phyloP scores from a whole-genome alignment of 2,329 filamentous ascomycete species.

The Fonsecaea pugnacius region DNA sequence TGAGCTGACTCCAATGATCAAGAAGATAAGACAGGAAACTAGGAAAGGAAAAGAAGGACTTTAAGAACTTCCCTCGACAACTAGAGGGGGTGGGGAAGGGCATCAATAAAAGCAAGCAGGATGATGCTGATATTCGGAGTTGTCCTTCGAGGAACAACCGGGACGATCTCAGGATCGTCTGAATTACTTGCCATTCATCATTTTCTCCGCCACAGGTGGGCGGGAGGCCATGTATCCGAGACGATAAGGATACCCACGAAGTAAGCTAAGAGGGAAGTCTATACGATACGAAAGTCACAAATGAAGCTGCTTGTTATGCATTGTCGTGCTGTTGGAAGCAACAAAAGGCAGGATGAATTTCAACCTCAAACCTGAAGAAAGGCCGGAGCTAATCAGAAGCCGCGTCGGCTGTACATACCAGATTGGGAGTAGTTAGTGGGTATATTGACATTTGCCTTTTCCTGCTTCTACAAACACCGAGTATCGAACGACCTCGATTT shows the following conservation, averaged over 20 bases:
- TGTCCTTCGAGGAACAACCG: constrained; percentile 5
- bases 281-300: background rate
- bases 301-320: background rate
- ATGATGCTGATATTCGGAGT: constrained; percentile 8
- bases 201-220: background rate
- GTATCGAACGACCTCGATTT: background rate
- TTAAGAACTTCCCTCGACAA: background rate
- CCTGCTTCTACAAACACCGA: background rate
- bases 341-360: constrained; percentile 6
- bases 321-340: background rate
- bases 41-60: background rate
- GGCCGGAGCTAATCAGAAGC: background rate
- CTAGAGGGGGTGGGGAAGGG: background rate
- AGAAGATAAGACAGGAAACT: background rate
- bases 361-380: background rate
- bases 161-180: background rate
- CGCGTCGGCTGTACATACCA: constrained; percentile 7
- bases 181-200: background rate
- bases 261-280: background rate
- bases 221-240: background rate
- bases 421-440: background rate
- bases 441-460: background rate
- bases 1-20: background rate
- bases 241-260: constrained; percentile 10
- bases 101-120: constrained; percentile 1